phyloP scores from a whole-genome alignment of 495 filamentous ascomycete species.

The Xylaria scruposa region DNA sequence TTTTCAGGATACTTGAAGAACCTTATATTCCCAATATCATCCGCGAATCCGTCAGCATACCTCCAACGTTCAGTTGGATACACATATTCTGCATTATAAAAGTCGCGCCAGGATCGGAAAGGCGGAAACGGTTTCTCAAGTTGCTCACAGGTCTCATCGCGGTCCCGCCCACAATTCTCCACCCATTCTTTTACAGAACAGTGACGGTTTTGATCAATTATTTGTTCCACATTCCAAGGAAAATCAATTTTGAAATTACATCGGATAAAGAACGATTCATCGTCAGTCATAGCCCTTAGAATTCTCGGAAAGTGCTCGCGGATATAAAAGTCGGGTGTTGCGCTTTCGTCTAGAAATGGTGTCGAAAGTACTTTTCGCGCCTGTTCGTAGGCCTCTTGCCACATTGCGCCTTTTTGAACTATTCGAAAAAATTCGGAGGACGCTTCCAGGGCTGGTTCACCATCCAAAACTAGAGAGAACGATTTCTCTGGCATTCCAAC shows the following conservation, averaged over 20 bases:
- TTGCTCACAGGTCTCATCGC: not conserved
- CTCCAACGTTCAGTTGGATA: not conserved
- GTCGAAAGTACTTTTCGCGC: not conserved
- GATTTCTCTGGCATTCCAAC: not conserved
- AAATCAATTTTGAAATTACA: not conserved
- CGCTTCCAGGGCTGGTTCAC: too few relatives aligned
- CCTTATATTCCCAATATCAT: too few relatives aligned
- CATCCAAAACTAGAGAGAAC: not conserved
- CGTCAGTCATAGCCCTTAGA: not conserved
- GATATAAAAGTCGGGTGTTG: too few relatives aligned
- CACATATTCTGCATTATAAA: not conserved
- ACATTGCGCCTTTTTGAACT: not conserved
- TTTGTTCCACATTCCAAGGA: not conserved
- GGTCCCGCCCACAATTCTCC: not conserved
- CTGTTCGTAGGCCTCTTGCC: not conserved
- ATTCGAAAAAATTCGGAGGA: not conserved
- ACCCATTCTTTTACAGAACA: not conserved
- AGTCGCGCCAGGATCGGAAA: not conserved
- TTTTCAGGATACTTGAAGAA: not conserved
- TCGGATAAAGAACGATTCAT: not conserved
- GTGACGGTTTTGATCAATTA: not conserved
- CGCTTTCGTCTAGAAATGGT: too few relatives aligned
- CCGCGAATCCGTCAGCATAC: not conserved
- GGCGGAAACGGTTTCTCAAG: not conserved
- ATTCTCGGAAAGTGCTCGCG: not conserved